These are phyloP conservation scores for Schizosaccharomyces versatilis DNA, from an alignment of 1,139 yeast genomes.

Conservation along the genomic window DNA sequence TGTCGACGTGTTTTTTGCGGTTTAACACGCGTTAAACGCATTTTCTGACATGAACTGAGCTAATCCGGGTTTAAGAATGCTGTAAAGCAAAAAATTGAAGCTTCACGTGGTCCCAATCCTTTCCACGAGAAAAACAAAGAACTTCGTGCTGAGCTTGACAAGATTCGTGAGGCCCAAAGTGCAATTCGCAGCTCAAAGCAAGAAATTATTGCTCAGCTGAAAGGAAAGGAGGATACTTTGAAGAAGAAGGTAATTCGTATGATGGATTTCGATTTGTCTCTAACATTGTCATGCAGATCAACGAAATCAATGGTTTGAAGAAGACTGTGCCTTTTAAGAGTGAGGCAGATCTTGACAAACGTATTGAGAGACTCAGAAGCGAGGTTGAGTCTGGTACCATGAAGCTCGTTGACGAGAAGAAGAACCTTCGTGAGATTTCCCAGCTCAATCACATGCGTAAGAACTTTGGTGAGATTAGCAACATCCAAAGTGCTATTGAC, in stretches of 20 bases:
- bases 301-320: constrained; percentile 12
- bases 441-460: constrained; percentile 60
- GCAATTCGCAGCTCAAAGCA: constrained; percentile 3
- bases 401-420: constrained; percentile 81
- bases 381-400: constrained; percentile 60
- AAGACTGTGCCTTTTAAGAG: constrained; percentile 16
- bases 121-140: constrained; percentile 6
- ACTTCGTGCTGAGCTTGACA: constrained; percentile 12
- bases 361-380: constrained; percentile 32
- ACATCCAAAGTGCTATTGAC: constrained; percentile 60
- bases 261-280: constrained; percentile 17
- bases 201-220: constrained; percentile 22
- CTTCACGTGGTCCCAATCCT: neutral
- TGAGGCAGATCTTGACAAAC: constrained; percentile 17
- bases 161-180: constrained; percentile 27
- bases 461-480: constrained; percentile 54
- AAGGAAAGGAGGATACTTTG: constrained; percentile 42
- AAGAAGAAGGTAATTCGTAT: constrained; percentile 24
- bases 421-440: constrained; percentile 65
- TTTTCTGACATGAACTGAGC: neutral
- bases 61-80: neutral
- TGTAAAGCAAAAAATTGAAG: neutral
- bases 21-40: neutral
- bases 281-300: constrained; percentile 15
- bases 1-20: neutral